These are phyloP conservation scores for Ceratocystis albifundus DNA, from an alignment of 2,329 filamentous ascomycete genomes.

Conservation along the genomic window DNA sequence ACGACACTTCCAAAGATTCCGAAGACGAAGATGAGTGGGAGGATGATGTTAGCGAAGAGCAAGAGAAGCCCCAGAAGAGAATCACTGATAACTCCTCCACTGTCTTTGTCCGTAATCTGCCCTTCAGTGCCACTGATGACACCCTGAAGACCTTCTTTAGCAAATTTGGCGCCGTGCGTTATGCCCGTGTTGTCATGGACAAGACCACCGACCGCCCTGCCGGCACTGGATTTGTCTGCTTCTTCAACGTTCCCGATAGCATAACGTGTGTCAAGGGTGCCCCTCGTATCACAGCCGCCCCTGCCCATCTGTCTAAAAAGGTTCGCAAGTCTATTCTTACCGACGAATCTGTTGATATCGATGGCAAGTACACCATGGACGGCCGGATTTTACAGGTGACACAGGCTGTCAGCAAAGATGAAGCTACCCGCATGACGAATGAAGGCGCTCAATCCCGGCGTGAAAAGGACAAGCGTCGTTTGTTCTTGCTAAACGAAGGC, in stretches of 20 bases:
- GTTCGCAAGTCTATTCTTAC: constrained; percentile 74
- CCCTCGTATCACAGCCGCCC: constrained; percentile 43
- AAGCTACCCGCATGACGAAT: constrained; percentile 64
- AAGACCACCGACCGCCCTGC: constrained; percentile 72
- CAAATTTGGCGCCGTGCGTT: constrained; percentile 79
- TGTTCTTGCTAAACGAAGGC: constrained; percentile 82
- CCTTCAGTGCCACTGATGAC: constrained; percentile 77
- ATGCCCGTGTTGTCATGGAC: constrained; percentile 85
- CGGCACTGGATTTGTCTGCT: constrained; percentile 92
- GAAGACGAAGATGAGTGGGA: constrained; percentile 37
- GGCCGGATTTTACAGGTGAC: constrained; percentile 77
- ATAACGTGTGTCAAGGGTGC: constrained; percentile 63
- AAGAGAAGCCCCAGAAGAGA: constrained; percentile 38
- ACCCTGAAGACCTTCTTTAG: constrained; percentile 72
- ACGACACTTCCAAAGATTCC: constrained; percentile 36
- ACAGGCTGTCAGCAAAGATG: constrained; percentile 70
- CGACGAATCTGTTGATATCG: constrained; percentile 68
- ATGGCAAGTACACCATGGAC: constrained; percentile 79
- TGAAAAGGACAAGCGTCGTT: constrained; percentile 77
- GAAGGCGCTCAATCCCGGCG: constrained; percentile 50
- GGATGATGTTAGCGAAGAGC: constrained; percentile 36
- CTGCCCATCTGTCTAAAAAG: constrained; percentile 29
- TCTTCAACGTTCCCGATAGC: constrained; percentile 65
- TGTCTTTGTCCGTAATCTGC: constrained; percentile 85
- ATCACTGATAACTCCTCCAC: constrained; percentile 59